phyloP scores from a whole-genome alignment of 2,329 filamentous ascomycete species.

The Neonectria faginata region DNA sequence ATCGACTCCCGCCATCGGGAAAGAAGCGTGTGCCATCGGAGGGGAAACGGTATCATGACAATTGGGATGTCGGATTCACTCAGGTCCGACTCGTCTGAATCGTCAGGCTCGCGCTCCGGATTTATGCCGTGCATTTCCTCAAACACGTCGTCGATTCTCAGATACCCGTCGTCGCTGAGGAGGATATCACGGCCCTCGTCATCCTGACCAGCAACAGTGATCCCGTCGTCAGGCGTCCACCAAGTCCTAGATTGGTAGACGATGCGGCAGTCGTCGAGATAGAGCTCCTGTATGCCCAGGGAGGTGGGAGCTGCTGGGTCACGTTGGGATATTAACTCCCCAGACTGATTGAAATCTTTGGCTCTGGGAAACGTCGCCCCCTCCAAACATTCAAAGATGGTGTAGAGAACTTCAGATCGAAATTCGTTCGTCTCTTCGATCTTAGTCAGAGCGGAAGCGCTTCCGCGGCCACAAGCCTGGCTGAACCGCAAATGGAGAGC shows the following conservation, averaged over 20 bases:
- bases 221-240: not conserved
- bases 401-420: conserved; percentile 4
- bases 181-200: not conserved
- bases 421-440: conserved; percentile 2
- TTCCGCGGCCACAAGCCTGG: not conserved
- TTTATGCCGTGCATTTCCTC: not conserved
- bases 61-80: no score
- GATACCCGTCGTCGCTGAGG: not conserved
- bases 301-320: conserved; percentile 13
- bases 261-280: conserved; percentile 56
- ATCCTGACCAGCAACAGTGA: not conserved
- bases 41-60: not conserved
- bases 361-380: conserved; percentile 5
- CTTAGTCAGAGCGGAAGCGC: not conserved
- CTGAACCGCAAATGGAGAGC: conserved; percentile 5
- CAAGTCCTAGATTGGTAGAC: not conserved
- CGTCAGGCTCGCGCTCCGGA: not conserved
- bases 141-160: not conserved
- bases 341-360: not conserved
- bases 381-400: conserved; percentile 1
- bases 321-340: not conserved
- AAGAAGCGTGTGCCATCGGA: conserved; percentile 6
- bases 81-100: not conserved
- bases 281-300: conserved; percentile 53
- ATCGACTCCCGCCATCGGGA: not conserved